Percentiles rank a stretch among this genome's conserved stretches.
These are phyloP conservation scores for Boletus smithii DNA, from an alignment of 1,284 basidiomycete genomes.

Conservation along the genomic window DNA sequence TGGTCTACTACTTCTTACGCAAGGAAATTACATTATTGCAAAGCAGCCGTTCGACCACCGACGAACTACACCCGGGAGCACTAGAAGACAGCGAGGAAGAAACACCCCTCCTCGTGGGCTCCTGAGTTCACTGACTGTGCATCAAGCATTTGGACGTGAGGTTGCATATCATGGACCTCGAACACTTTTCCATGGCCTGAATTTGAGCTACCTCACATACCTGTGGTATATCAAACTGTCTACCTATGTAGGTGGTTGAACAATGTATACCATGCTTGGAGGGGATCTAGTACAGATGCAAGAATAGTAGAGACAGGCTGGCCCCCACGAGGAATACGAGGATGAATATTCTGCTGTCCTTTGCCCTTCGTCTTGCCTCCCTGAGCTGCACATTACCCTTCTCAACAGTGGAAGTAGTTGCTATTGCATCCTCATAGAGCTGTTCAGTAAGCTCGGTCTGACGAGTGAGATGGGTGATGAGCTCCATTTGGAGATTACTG, in stretches of 20 bases:
- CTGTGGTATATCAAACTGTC: not conserved
- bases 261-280: conserved; percentile 6
- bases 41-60: conserved; percentile 47
- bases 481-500: conserved; percentile 83
- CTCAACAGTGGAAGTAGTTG: conserved; percentile 77
- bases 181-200: not conserved
- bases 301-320: conserved; percentile 80
- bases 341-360: conserved; percentile 80
- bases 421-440: conserved; percentile 85
- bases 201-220: not conserved
- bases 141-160: not conserved
- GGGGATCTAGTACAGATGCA: conserved; percentile 63
- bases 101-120: conserved; percentile 50
- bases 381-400: conserved; percentile 84
- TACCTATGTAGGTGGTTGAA: conserved; percentile 1
- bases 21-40: conserved; percentile 56
- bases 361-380: conserved; percentile 77
- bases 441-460: conserved; percentile 90
- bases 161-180: not conserved
- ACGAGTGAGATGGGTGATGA: conserved; percentile 79
- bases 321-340: conserved; percentile 85
- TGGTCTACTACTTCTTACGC: conserved; percentile 61
- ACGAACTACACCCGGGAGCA: conserved; percentile 57
- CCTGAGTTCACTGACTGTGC: conserved; percentile 1
- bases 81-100: conserved; percentile 66